These are phyloP conservation scores for Suhomyces kunorum DNA, from an alignment of 1,139 yeast genomes.

Conservation along the genomic window DNA sequence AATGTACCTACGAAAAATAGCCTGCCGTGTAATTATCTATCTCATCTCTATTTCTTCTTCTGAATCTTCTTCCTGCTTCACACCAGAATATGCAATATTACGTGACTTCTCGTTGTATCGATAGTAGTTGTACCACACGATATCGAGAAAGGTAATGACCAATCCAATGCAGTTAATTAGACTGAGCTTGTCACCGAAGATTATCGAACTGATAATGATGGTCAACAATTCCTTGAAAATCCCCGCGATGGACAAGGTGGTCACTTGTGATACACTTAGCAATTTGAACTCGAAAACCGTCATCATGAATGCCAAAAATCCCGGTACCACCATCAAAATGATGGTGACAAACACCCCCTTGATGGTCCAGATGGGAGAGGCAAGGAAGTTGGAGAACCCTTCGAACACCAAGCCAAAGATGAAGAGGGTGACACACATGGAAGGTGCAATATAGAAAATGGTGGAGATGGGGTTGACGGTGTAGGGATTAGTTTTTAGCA, in stretches of 20 bases:
- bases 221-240: slow-evolving; percentile 89
- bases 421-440: slow-evolving; percentile 68
- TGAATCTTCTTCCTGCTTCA: slow-evolving; percentile 5
- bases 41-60: slow-evolving; percentile 7
- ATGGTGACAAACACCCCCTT: slow-evolving; percentile 59
- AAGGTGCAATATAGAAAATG: slow-evolving; percentile 79
- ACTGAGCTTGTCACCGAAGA: slow-evolving; percentile 74
- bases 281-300: slow-evolving; percentile 86
- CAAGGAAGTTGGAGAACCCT: slow-evolving; percentile 56
- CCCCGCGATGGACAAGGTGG: slow-evolving; percentile 88
- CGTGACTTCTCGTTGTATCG: slow-evolving; percentile 38
- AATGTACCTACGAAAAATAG: too few relatives aligned
- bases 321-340: slow-evolving; percentile 70
- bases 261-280: slow-evolving; percentile 77
- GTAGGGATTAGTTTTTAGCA: slow-evolving; percentile 60
- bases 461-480: slow-evolving; percentile 79
- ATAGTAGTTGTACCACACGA: slow-evolving; percentile 76
- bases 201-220: slow-evolving; percentile 64
- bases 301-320: slow-evolving; percentile 84
- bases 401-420: slow-evolving; percentile 64
- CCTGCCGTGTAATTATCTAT: too few relatives aligned
- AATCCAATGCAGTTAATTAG: slow-evolving; percentile 75
- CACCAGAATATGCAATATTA: slow-evolving; percentile 1
- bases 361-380: slow-evolving; percentile 62
- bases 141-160: slow-evolving; percentile 71